Base-by-base conservation (phyloP, 345 rosid species). In the Geranium brycei region DNA sequence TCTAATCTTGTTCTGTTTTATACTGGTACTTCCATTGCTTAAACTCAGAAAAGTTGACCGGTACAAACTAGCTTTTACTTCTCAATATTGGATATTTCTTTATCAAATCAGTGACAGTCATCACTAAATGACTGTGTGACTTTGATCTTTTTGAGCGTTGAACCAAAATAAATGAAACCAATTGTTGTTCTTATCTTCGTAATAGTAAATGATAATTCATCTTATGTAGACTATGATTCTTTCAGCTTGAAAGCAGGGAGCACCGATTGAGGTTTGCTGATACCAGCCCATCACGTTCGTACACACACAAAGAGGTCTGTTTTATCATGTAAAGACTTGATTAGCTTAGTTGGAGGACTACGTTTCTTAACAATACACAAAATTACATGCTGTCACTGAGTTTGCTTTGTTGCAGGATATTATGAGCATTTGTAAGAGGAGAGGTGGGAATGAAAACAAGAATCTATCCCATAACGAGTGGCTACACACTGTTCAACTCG, bases 401-500 rank as follows among this genome's bases (percentile, higher is more conserved):
- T 47, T 47, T 6, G 13, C 15, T 57, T n/a, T n/a, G 59, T 57
- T 78, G 82, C 82, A 93, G 99, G 96, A 88, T 66, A 73, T 85
- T 32, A 73, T 71, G 41, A 80, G 78, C 68, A 80, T 84, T 76
- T 76, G 81, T 82, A 93, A 84, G 82, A 87, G 97, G 74, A 85
- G 99, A 75, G 99, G 97, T 61, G 99, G 99, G 73, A 86, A 73
- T 63, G 95, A 78, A 62, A 74, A 76, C 68, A 76, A 79, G 66
- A 78, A 66, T 66, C 72, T 85, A 35, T 76, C 86, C 64, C 97
- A 93, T 68, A 78, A 79, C 62, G 92, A 88, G 38, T 93, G 99
- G 99, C 74, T 89, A 38, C 87, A 86, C 67, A 88, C 90, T 6
- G 99, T 93, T 68, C 97, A 88, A 79, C 62, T 59, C 38, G 91